phyloP scores from a whole-genome alignment of 2,329 filamentous ascomycete species.

The Trichophyton benhamiae region DNA sequence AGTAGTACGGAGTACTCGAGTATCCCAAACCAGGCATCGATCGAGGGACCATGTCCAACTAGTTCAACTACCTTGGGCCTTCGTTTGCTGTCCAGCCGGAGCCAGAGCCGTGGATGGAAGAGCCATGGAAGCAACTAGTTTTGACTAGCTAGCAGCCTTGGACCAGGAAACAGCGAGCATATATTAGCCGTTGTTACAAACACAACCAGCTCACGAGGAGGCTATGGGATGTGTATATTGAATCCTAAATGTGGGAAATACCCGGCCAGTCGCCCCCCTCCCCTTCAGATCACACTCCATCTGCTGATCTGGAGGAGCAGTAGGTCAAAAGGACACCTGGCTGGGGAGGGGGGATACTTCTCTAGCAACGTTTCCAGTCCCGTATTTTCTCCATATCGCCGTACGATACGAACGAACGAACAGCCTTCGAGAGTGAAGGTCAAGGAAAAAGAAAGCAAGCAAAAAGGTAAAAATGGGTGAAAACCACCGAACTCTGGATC shows the following conservation, averaged over 20 bases:
- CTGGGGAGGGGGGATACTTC: neutral
- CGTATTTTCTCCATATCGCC: neutral
- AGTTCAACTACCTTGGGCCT: neutral
- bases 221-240: neutral
- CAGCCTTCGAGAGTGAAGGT: neutral
- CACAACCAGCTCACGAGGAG: neutral
- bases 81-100: neutral
- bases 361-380: neutral
- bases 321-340: neutral
- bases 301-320: neutral
- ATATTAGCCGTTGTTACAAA: neutral
- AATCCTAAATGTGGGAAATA: neutral
- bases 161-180: neutral
- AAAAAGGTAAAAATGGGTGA: neutral
- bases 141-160: neutral
- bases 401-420: neutral
- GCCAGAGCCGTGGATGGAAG: neutral
- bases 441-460: neutral
- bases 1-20: neutral
- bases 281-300: neutral
- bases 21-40: neutral
- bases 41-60: neutral
- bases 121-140: neutral
- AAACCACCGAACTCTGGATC: constrained; percentile 3
- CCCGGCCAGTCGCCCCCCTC: neutral